These are phyloP conservation scores for Taphrina betulina DNA, from an alignment of 1,139 yeast species.

Conservation along the genomic window DNA sequence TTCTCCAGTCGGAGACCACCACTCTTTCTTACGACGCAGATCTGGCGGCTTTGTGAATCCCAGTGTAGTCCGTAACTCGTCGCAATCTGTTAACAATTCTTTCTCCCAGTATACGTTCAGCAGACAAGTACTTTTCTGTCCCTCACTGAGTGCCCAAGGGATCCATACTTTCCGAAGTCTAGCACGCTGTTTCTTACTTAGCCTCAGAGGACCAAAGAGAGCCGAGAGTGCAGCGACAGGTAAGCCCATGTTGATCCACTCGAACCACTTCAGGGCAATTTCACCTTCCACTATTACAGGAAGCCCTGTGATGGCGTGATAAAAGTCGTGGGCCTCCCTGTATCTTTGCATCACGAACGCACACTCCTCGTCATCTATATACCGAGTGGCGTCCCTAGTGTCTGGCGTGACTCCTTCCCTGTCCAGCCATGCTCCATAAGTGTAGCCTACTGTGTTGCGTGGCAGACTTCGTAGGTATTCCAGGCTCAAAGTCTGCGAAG, in stretches of 20 bases:
- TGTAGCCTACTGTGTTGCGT: conserved; percentile 70
- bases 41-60: conserved; percentile 34
- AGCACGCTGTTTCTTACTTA: conserved; percentile 57
- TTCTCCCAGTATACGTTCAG: conserved; percentile 94
- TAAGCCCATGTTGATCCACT: conserved; percentile 85
- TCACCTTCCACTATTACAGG: conserved; percentile 96
- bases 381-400: conserved; percentile 77
- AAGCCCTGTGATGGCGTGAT: conserved; percentile 85
- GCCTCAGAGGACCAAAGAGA: conserved; percentile 74
- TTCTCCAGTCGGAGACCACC: conserved; percentile 31
- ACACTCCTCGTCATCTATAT: conserved; percentile 82
- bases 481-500: conserved; percentile 66
- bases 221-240: conserved; percentile 97
- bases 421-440: conserved; percentile 77
- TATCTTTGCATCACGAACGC: conserved; percentile 90
- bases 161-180: conserved; percentile 58
- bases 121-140: conserved; percentile 69
- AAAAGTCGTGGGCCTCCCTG: conserved; percentile 95
- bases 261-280: conserved; percentile 76
- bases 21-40: conserved; percentile 24
- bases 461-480: conserved; percentile 63
- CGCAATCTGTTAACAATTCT: conserved; percentile 66
- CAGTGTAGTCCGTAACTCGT: conserved; percentile 56
- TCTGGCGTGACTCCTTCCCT: conserved; percentile 92
- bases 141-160: conserved; percentile 86